Conservation (phyloP, 2,329 filamentous ascomycete species). For the Aspergillus texensis region DNA sequence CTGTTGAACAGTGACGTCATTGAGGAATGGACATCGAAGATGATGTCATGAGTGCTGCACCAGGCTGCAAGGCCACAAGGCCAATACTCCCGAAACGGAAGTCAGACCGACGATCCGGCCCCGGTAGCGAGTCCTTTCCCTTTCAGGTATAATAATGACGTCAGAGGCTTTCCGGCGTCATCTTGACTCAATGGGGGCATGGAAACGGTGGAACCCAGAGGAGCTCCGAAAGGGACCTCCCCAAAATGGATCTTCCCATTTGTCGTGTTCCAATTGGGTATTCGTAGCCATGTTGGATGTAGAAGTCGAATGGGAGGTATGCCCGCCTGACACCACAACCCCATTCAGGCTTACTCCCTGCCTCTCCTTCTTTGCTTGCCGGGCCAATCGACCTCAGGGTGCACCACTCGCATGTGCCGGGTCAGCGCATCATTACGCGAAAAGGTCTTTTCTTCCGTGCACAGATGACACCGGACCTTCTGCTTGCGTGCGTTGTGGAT, state of each 20-base stretch:
- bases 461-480: slow-evolving; percentile 90
- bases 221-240: slow-evolving; percentile 1
- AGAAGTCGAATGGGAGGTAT: slow-evolving; percentile 5
- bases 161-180: slow-evolving; percentile 24
- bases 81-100: slow-evolving; percentile 16
- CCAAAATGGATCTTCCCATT: slow-evolving; percentile 12
- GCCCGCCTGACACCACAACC: slow-evolving; percentile 3
- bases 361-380: slow-evolving; percentile 59
- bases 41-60: slow-evolving; percentile 26
- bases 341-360: slow-evolving; percentile 31
- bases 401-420: slow-evolving; percentile 90
- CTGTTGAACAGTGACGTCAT: slow-evolving; percentile 13
- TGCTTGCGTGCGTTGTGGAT: slow-evolving; percentile 95
- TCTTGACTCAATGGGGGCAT: slow-evolving; percentile 19
- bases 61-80: slow-evolving; percentile 15
- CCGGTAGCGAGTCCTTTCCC: slow-evolving; percentile 21
- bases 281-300: not conserved
- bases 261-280: slow-evolving; percentile 7
- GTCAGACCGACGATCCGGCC: slow-evolving; percentile 21
- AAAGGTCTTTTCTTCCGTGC: slow-evolving; percentile 96
- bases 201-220: not conserved
- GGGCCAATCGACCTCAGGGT: slow-evolving; percentile 83
- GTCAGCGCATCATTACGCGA: slow-evolving; percentile 93
- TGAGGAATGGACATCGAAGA: not conserved
- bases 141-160: slow-evolving; percentile 23